phyloP scores from a whole-genome alignment of 176 grass and related monocot species.

The Microstegium vimineum region DNA sequence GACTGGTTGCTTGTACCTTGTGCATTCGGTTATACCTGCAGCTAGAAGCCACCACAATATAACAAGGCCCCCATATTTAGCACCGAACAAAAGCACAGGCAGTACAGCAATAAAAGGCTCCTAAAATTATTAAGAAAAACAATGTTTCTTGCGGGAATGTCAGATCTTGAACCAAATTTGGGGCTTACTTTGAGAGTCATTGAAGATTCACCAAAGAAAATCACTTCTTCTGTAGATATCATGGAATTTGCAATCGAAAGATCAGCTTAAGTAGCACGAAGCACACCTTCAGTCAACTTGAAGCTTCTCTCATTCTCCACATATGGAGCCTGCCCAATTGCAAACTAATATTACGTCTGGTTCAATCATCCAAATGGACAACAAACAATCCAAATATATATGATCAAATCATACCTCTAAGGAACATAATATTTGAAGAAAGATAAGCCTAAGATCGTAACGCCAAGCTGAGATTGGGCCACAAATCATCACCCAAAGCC shows the following conservation, averaged over 20 bases:
- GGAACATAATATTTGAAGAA: conserved; percentile 74
- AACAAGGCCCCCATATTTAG: not conserved
- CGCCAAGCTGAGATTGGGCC: conserved; percentile 61
- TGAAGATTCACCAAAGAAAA: conserved; percentile 75
- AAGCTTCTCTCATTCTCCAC: conserved; percentile 33
- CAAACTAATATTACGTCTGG: not conserved
- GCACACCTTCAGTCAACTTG: conserved; percentile 60
- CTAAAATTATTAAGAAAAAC: conserved; percentile 1
- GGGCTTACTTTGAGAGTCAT: conserved; percentile 84
- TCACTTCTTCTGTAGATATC: conserved; percentile 39
- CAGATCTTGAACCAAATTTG: not conserved
- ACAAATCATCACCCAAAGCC: conserved; percentile 23
- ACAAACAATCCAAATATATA: not conserved
- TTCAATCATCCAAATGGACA: not conserved
- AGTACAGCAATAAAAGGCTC: not conserved
- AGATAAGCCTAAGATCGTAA: conserved; percentile 63
- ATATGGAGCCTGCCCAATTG: conserved; percentile 24
- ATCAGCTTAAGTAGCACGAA: conserved; percentile 37
- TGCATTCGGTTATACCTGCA: conserved; percentile 46
- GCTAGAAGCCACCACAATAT: conserved; percentile 57
- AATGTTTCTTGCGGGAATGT: not conserved
- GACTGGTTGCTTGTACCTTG: not conserved
- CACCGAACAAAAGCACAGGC: conserved; percentile 52
- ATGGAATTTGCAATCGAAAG: conserved; percentile 51
- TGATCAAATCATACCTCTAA: conserved; percentile 38